Evolutionary conservation across 2,329 filamentous ascomycete species (phyloP), one percentile per base, ranked within the genome.

Genomic region (Pezizomycotina sp.): DNA sequence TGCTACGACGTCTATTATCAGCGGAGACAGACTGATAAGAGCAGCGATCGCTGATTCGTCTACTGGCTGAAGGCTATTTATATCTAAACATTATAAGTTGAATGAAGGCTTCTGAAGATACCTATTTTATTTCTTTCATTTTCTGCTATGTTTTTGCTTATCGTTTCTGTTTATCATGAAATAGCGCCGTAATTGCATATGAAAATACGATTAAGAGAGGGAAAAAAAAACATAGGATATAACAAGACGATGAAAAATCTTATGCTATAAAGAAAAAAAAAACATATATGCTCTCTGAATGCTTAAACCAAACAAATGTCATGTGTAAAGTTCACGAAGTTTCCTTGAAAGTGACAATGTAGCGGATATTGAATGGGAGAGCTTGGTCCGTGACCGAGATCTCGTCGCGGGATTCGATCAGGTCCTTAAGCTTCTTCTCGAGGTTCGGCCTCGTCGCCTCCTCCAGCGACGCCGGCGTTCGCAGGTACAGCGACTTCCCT

Each of bases 1-100:
- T 53, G 91, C 81, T 56, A 86, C 89, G 31, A 98, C 89, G 10
- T 80, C 79, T 35, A 76, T 98, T 26, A 72, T 95, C 42, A 92
- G 73, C 60, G 89, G 91, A 18, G 80, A 86, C 56, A 73, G 68
- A 52, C 80, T 93, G 61, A 84, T 98, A 67, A 77, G 81, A 31
- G 73, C 76, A 29, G 82, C 78, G 37, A 75, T 86, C 50, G 81
- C 89, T 24, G 41, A 38, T 25, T 36, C 41, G n/a, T 10, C 21
- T n/a, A 34, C 36, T 6, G 37, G 20, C 36, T 37, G 14, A 8
- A 23, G 26, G 16, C 10, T 26, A 5, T 14, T 6, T 16, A 26
- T n/a, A 8, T 24, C 20, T 29, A 14, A 8, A 8, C 8, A 24
- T 27, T 7, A 27, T 27, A 6, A 5, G 26, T 12, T n/a, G n/a